phyloP scores from a whole-genome alignment of 176 grass and related monocot species.

The Neostapfia colusana region DNA sequence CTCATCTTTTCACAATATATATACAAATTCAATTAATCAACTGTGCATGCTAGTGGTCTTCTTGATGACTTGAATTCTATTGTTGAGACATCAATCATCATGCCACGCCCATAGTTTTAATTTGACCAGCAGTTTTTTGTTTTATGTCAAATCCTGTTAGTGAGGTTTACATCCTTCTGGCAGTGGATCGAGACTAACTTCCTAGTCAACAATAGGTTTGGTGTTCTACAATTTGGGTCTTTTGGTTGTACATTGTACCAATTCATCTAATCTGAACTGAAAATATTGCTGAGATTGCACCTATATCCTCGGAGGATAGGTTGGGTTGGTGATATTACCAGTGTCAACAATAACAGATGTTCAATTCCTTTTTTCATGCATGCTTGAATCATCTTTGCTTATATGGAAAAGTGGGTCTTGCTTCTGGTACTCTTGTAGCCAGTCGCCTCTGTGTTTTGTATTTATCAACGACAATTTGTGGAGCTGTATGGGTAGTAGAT shows the following conservation, averaged over 20 bases:
- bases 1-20: neutral
- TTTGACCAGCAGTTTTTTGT: constrained; percentile 5
- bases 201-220: neutral
- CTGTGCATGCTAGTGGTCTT: neutral
- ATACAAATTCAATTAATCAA: neutral
- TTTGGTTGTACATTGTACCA: constrained; percentile 1
- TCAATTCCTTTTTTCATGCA: constrained; percentile 12
- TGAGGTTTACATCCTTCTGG: constrained; percentile 10
- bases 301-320: constrained; percentile 2
- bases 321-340: neutral
- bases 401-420: neutral
- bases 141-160: constrained; percentile 18
- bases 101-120: constrained; percentile 7
- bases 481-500: neutral
- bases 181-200: constrained; percentile 4
- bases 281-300: constrained; percentile 9
- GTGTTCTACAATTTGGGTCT: neutral
- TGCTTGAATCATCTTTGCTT: neutral
- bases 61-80: constrained; percentile 6
- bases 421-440: neutral
- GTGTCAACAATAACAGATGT: neutral
- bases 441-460: neutral
- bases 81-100: neutral
- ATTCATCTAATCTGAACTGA: neutral
- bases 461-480: neutral